Base-by-base conservation (phyloP, 2,329 filamentous ascomycete species). In the Aspergillus sp. region DNA sequence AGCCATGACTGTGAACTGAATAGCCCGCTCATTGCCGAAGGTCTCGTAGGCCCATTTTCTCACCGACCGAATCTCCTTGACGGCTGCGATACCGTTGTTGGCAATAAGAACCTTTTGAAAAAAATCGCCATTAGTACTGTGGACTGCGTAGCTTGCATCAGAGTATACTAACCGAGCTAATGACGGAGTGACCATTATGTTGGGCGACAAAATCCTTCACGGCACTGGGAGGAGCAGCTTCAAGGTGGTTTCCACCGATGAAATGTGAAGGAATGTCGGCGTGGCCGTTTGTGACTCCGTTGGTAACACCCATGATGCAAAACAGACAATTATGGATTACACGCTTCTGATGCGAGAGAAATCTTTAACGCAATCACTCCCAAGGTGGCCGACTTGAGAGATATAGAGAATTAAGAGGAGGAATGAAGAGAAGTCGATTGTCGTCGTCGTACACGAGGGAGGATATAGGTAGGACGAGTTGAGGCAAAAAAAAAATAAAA, bases 21-120 rank as follows among this genome's bases (percentile, higher is more conserved):
- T 96, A 60, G 91, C 93, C 64, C 87, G 83, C 77, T 98, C 93
- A 73, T 98, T 90, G 74, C 93, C 91, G 67, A 98, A 98, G 6
- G 88, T 95, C 75, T 98, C 93, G 83, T 98, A 98, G 49, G 93
- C 93, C 93, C 93, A 98, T 90, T 97, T 98, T 71, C 93, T 87
- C 65, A 98, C 91, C 47, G 91, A 97, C 70, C 93, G 85, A 67
- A 98, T 98, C 73, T 98, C 93, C 74, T 98, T 98, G 70, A 98
- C 93, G 65, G 93, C 93, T 40, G 93, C 93, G 70, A 98, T 98
- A 79, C 93, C 93, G 76, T 98, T 98, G 78, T 98, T 98, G 68
- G 93, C 93, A 71, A 98, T 98, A 53, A 98, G 80, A 43, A 97
- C 90, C 91, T 97, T 43, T 32, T 36, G 6, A 19, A 19, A 19